Evolutionary conservation across 2,329 filamentous ascomycete species (phyloP).

Genomic region (Pyricularia sp.): DNA sequence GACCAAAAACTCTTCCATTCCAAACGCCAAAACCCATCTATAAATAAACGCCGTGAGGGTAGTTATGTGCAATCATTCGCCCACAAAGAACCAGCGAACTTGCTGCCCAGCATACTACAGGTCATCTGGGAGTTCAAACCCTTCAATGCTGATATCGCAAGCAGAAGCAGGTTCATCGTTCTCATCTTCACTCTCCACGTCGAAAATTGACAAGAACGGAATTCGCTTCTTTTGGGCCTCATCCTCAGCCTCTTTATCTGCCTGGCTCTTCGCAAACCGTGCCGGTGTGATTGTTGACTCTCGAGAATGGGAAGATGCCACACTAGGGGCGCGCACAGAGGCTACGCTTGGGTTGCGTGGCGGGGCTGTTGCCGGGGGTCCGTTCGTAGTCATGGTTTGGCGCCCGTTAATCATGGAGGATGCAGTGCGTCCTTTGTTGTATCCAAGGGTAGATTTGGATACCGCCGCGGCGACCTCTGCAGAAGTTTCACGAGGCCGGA

Average conservation of each 20-base stretch:
- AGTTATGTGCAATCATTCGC: neutral
- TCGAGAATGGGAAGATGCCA: conserved; percentile 21
- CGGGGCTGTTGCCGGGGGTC: neutral
- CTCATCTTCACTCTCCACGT: conserved; percentile 33
- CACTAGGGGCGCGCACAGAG: conserved; percentile 19
- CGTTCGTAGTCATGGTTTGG: conserved; percentile 8
- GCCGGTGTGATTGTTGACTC: conserved; percentile 36
- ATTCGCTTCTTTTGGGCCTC: conserved; percentile 22
- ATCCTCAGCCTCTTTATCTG: conserved; percentile 14
- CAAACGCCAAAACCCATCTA: neutral
- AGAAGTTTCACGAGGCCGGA: neutral
- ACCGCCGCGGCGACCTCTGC: conserved; percentile 41
- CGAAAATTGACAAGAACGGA: conserved; percentile 46
- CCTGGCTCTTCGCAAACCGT: conserved; percentile 21
- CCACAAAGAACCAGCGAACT: neutral
- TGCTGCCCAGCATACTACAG: conserved; percentile 8
- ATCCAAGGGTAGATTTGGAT: conserved; percentile 74
- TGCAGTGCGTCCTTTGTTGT: conserved; percentile 59
- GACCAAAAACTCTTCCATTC: no score
- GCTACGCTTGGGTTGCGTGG: neutral
- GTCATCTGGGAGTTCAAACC: conserved; percentile 41
- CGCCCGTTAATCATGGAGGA: conserved; percentile 29
- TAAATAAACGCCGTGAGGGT: neutral
- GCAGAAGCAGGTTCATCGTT: conserved; percentile 21
- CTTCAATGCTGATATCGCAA: conserved; percentile 37